phyloP scores from a whole-genome alignment of 345 rosid genomes.

The Linum usitatissimum region DNA sequence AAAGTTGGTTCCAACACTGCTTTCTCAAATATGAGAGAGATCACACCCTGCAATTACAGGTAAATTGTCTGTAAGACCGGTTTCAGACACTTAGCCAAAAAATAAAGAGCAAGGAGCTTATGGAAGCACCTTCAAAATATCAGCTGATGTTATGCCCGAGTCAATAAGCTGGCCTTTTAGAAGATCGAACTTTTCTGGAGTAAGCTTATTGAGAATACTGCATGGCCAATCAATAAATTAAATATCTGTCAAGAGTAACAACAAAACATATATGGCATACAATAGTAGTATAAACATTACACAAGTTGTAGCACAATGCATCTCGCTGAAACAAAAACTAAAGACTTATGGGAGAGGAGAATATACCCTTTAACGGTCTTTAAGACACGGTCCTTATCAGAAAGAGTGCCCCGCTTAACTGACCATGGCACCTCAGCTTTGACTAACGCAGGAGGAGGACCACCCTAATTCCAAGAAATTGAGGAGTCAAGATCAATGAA shows the following conservation, averaged over 20 bases:
- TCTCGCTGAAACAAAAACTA: not conserved
- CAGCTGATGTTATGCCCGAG: slow-evolving; percentile 83
- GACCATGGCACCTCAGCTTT: slow-evolving; percentile 98
- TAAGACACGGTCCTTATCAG: slow-evolving; percentile 75
- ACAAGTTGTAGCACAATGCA: not conserved
- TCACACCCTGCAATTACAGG: slow-evolving; percentile 57
- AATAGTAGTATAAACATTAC: not conserved
- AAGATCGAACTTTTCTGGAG: slow-evolving; percentile 92
- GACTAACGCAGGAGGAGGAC: slow-evolving; percentile 50
- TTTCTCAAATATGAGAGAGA: slow-evolving; percentile 78
- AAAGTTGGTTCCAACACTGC: slow-evolving; percentile 94
- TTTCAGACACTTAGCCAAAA: not conserved
- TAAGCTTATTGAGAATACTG: slow-evolving; percentile 89
- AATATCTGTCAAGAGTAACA: too few species aligned
- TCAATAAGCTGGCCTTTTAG: slow-evolving; percentile 90
- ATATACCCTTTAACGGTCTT: slow-evolving; percentile 82
- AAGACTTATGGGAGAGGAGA: not conserved
- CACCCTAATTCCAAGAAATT: slow-evolving; percentile 39
- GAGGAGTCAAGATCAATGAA: not conserved
- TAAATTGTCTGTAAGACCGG: slow-evolving; percentile 4
- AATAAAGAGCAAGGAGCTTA: not conserved
- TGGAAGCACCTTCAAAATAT: slow-evolving; percentile 53
- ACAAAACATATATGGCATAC: too few species aligned
- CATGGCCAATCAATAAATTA: not conserved
- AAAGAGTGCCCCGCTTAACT: slow-evolving; percentile 56